Base-by-base conservation (phyloP, 202 grass and related monocot species). In the Zizania palustris region DNA sequence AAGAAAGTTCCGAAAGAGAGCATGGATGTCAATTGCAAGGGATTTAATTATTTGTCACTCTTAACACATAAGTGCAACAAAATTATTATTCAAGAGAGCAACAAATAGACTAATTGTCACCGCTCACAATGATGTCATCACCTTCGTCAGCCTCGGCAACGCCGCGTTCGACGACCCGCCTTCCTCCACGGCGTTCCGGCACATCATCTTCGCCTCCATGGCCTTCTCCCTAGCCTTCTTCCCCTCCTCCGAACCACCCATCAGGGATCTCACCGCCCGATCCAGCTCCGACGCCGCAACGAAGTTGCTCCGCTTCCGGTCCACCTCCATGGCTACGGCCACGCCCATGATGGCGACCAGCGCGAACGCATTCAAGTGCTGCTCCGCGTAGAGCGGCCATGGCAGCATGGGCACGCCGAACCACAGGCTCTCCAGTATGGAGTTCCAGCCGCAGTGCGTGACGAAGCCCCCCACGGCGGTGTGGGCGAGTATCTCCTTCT, bases 401-500 rank as follows among this genome's bases (percentile, higher is more conserved):
- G 70, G 62, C 41, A 65, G 41, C 85, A 86, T 81, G 1, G 85
- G 85, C 57, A 94, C 68, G 9, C 83, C 88, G 49, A 76, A 72
- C 91, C 85, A 91, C 20, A 91, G 62, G 72, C 87, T 85, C 83
- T 92, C 86, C 16, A 80, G 44, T 21, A 61, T 16, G 18, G 88
- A 91, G 60, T 84, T 91, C 88, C 84, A 91, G 0, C 88, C 89
- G 56, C 90, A 42, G 36, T 92, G 90, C 18, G 85, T 89, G 66
- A 84, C 75, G 55, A 89, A 92, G 0, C 76, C 87, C 0, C 84
- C 84, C 4, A 90, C 74, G 18, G 92, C 85, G 3, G 22, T 34
- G 66, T 95, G 88, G 2, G 86, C 75, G 1, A 93, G 83, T 1
- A 93, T 84, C 10, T 85, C 61, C 39, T 70, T 81, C 74, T 93